These are phyloP conservation scores for Rhodamnia argentea DNA, from an alignment of 345 rosid genomes.

Conservation along the genomic window DNA sequence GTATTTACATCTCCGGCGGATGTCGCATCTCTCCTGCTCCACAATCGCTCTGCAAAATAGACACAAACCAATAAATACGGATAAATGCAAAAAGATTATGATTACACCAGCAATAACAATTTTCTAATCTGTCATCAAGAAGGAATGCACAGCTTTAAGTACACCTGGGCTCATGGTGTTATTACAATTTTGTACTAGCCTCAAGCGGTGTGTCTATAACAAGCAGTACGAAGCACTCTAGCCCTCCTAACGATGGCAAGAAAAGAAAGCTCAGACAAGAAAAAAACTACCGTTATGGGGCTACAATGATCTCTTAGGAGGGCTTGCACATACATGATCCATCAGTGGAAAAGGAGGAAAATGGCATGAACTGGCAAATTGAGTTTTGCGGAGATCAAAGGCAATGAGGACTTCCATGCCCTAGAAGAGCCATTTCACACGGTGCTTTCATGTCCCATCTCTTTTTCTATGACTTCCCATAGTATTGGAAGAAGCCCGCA, in stretches of 20 bases:
- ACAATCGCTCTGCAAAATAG: constrained; percentile 39
- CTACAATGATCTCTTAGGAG: too few species aligned
- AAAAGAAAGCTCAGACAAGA: not conserved
- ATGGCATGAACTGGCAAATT: too few species aligned
- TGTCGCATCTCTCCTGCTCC: constrained; percentile 55
- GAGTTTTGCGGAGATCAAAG: too few species aligned
- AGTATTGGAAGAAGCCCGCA: not conserved
- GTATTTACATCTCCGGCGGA: constrained; percentile 30
- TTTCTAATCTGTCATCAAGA: not conserved
- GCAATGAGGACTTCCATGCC: too few species aligned
- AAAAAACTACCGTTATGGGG: not conserved
- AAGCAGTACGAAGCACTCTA: not conserved
- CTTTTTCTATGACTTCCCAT: not conserved
- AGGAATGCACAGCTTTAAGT: not conserved
- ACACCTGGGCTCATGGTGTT: not conserved
- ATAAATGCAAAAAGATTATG: not conserved
- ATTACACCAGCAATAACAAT: not conserved
- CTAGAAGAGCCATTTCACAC: too few species aligned
- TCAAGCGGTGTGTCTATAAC: not conserved
- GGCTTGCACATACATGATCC: too few species aligned
- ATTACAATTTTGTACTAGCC: not conserved
- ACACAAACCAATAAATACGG: not conserved
- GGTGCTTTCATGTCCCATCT: not conserved
- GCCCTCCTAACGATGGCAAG: not conserved
- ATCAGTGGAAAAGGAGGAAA: too few species aligned